A percentile compares a stretch with the other conserved stretches of the same genome.
Conservation (phyloP, 202 grass and related monocot species). For the Brachypodium distachyon region DNA sequence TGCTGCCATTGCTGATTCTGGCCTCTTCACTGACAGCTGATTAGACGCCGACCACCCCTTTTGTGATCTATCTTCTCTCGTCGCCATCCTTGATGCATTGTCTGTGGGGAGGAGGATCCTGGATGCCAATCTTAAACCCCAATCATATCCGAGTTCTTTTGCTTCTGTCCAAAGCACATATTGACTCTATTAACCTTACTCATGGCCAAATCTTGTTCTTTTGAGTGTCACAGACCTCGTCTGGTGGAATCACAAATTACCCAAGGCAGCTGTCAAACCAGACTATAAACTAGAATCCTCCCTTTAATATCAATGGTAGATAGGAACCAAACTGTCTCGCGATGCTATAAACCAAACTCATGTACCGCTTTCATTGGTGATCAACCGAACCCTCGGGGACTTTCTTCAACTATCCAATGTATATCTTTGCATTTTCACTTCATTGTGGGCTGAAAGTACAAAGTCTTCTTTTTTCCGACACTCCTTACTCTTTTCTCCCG, state of each 20-base stretch:
- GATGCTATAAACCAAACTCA: too few relatives aligned
- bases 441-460: background rate
- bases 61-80: background rate
- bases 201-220: background rate
- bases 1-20: background rate
- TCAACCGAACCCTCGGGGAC: too few relatives aligned
- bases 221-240: background rate
- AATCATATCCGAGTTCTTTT: background rate
- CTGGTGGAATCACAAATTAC: background rate
- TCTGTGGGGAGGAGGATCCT: background rate
- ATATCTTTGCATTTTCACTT: too few relatives aligned
- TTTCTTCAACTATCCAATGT: too few relatives aligned
- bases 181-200: background rate
- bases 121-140: background rate
- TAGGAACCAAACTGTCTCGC: too few relatives aligned
- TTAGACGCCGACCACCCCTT: background rate
- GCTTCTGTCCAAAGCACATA: background rate
- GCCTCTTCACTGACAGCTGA: background rate
- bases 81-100: background rate
- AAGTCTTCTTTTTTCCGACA: background rate
- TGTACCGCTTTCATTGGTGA: too few relatives aligned
- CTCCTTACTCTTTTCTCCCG: background rate
- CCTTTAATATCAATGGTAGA: too few relatives aligned
- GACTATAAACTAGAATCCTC: too few relatives aligned
- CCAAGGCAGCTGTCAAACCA: too few relatives aligned